Base-by-base conservation (phyloP, 305 asterid genomes). In the Nicotiana rustica region DNA sequence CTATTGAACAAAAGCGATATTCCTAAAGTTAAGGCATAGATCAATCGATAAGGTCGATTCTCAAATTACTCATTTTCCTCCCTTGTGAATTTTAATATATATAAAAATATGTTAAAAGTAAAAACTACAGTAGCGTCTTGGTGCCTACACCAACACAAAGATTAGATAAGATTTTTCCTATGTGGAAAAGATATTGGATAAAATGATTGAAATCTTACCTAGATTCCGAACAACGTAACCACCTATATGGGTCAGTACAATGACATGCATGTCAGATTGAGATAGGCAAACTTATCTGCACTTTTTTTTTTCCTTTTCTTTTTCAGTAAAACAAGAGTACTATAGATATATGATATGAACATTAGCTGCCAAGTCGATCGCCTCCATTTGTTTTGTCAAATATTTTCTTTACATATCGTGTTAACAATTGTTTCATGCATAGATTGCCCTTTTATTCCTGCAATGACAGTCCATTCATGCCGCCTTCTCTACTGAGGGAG, bases 191-290 rank as follows among this genome's bases (percentile, higher is more conserved):
- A 21, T 1, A 3, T 10, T 25, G 67, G 41, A 25, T 12, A 65
- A 29, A 25, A 29, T 65, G 38, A 65, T 65, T 25, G 69, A 4
- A 65, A 65, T 6, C 6, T 21, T 19, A 29, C 41, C 69, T 29
- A 65, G 9, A 25, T 29, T 65, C 41, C 69, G 13, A 8, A 61
- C 33, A 19, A 25, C 25, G 25, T 25, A 25, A 60, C 14, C 17
- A 10, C 0, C 15, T 2, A 49, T 49, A 49, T 52, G 59, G 15
- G 59, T 52, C 59, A 52, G 59, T 10, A 65, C n/a, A 25, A 9
- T 25, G 69, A 65, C 69, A 65, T 65, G 38, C 69, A 65, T 65
- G 38, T 29, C 69, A 21, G 38, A 12, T 12, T 65, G 36, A 65
- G 69, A 65, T n/a, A 13, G 38, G 38, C 69, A 25, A 65, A 25